Evolutionary conservation across 164 flowering plant genomes (phyloP), one percentile per base, ranked within the genome.

Genomic region (Annona cherimola): DNA sequence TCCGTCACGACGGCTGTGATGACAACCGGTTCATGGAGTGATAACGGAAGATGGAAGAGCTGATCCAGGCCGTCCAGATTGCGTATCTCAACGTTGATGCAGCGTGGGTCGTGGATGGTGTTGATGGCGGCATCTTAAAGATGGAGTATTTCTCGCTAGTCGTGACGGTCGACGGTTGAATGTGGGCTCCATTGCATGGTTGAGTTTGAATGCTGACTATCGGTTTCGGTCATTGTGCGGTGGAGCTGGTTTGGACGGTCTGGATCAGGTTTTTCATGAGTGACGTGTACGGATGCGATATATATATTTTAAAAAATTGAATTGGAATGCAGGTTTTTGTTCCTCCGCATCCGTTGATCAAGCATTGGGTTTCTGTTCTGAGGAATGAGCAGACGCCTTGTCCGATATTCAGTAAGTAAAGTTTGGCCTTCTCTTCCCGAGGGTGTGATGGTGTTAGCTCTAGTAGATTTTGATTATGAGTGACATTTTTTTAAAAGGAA

Each of bases 291-390:
- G n/a, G n/a, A n/a, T n/a, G n/a, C n/a, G n/a, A n/a, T n/a, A n/a
- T n/a, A n/a, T n/a, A n/a, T n/a, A n/a, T n/a, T n/a, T n/a, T n/a
- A n/a, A n/a, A n/a, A n/a, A 4, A 43, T 44, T 62, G 20, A 20
- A 12, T 20, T 71, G 45, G 18, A 19, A 46, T 75, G 44, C 76
- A 94, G 99, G 99, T 94, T 1, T 89, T 78, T 76, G 99, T 95
- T 75, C 99, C 99, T 5, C 97, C 97, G 4, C 99, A 95, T 81
- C 90, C 97, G 16, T 86, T 95, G 83, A 87, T 95, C 75, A 95
- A 93, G 82, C 99, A 95, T 74, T 95, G 99, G 99, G 86, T 95
- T 70, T 91, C 99, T 0, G 91, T 93, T 74, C 85, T 95, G 45
- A 81, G 99, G 57, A 93, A 95, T 75, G 98, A 90, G 68, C 89